Percentiles rank a stretch among this genome's conserved stretches.
These are phyloP conservation scores for Tetracladium marchalianum DNA, from an alignment of 495 filamentous ascomycete species.

Conservation along the genomic window DNA sequence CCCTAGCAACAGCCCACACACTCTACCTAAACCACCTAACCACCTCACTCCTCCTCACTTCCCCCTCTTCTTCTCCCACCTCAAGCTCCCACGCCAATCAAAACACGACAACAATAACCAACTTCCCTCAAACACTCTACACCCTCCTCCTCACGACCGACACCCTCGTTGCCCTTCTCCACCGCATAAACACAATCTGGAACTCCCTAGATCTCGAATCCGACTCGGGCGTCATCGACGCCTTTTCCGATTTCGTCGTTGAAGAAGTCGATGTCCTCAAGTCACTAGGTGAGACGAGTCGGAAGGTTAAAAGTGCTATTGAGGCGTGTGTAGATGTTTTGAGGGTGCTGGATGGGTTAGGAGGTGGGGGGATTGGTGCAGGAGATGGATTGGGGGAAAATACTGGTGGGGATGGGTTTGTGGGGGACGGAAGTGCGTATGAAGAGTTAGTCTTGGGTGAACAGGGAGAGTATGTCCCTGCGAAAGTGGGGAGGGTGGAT, in stretches of 20 bases:
- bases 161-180: conserved; percentile 62
- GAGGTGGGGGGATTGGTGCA: conserved; percentile 45
- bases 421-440: not conserved
- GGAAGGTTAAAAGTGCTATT: conserved; percentile 47
- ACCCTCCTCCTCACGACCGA: conserved; percentile 63
- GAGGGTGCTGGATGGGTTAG: conserved; percentile 23
- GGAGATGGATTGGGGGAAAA: conserved; percentile 33
- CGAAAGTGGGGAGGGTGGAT: conserved; percentile 63
- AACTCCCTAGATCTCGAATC: conserved; percentile 63
- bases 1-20: conserved; percentile 67
- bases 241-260: conserved; percentile 53
- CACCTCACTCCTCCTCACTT: conserved; percentile 61
- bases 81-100: too few relatives aligned
- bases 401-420: conserved; percentile 22
- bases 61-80: too few relatives aligned
- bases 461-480: conserved; percentile 45
- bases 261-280: conserved; percentile 57
- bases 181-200: conserved; percentile 62
- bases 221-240: conserved; percentile 70
- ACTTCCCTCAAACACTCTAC: conserved; percentile 62
- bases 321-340: conserved; percentile 24
- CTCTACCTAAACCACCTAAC: conserved; percentile 58
- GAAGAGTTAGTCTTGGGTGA: conserved; percentile 17
- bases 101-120: too few relatives aligned
- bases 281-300: conserved; percentile 43